phyloP scores from a whole-genome alignment of 257 asterid species.

The Solanum rostratum region DNA sequence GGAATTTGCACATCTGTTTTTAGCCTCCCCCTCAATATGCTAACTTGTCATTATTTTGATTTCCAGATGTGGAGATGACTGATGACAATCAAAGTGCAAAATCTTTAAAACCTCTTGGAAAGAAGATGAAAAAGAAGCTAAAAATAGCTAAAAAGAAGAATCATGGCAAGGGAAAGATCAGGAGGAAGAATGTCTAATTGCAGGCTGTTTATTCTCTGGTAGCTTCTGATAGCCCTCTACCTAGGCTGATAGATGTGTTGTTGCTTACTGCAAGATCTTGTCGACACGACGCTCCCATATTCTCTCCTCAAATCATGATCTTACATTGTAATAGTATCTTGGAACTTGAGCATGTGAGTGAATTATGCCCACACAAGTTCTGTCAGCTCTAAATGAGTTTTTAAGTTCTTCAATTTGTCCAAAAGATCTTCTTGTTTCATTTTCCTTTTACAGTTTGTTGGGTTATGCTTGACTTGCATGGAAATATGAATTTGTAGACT shows the following conservation, averaged over 20 bases:
- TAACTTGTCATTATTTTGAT: neutral
- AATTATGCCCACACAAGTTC: neutral
- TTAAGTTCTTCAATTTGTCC: neutral
- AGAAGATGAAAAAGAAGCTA: conserved; percentile 77
- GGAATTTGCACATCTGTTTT: neutral
- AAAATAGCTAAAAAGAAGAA: conserved; percentile 52
- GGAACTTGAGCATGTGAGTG: neutral
- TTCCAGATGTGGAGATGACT: conserved; percentile 56
- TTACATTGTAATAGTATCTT: neutral
- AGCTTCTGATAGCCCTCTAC: neutral
- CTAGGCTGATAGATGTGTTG: neutral
- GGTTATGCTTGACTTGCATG: neutral
- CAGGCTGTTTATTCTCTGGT: neutral
- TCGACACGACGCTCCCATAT: neutral
- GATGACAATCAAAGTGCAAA: conserved; percentile 19
- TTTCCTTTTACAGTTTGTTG: neutral
- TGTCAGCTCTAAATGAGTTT: neutral
- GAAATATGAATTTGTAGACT: neutral
- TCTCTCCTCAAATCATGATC: neutral
- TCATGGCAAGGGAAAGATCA: conserved; percentile 70
- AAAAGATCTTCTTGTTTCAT: neutral
- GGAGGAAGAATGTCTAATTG: conserved; percentile 43
- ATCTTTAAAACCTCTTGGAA: conserved; percentile 65
- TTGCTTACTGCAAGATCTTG: neutral
- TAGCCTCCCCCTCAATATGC: neutral